Percentiles rank a stretch among this genome's conserved stretches.
These are phyloP conservation scores for Populus deltoides DNA, from an alignment of 345 rosid species.

Conservation along the genomic window DNA sequence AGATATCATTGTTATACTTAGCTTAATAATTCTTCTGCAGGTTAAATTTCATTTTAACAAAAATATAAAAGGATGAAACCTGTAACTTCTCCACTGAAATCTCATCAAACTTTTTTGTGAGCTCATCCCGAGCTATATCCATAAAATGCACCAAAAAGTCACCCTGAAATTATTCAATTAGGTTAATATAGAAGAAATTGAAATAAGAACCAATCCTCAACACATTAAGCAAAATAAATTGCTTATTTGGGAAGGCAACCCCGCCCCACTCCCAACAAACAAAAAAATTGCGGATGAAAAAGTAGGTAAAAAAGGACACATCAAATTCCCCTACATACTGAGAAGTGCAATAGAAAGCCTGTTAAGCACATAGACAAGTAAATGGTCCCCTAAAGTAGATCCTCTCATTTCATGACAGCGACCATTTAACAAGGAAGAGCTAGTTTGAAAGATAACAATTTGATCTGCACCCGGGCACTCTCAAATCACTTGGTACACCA, in stretches of 20 bases:
- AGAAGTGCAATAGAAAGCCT: no score
- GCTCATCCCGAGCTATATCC: conserved; percentile 97
- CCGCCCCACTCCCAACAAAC: not conserved
- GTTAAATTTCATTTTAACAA: not conserved
- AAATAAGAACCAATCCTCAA: not conserved
- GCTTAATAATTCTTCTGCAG: conserved; percentile 1
- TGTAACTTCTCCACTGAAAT: conserved; percentile 88
- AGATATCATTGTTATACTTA: conserved; percentile 4
- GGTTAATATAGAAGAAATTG: not conserved
- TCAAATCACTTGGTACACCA: not conserved
- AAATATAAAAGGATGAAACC: conserved; percentile 40
- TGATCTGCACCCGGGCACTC: not conserved
- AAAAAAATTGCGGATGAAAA: not conserved
- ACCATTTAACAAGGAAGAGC: not conserved
- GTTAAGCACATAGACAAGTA: no score
- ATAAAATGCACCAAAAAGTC: conserved; percentile 97
- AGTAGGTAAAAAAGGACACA: not conserved
- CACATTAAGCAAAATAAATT: not conserved
- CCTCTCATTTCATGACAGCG: not conserved
- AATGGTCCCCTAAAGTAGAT: not conserved
- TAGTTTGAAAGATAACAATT: not conserved
- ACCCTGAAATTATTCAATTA: conserved; percentile 48
- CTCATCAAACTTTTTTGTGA: conserved; percentile 69
- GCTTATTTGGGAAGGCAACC: not conserved
- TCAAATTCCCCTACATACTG: no score